These are phyloP conservation scores for Vicia villosa DNA, from an alignment of 306 rosid species.

Conservation along the genomic window DNA sequence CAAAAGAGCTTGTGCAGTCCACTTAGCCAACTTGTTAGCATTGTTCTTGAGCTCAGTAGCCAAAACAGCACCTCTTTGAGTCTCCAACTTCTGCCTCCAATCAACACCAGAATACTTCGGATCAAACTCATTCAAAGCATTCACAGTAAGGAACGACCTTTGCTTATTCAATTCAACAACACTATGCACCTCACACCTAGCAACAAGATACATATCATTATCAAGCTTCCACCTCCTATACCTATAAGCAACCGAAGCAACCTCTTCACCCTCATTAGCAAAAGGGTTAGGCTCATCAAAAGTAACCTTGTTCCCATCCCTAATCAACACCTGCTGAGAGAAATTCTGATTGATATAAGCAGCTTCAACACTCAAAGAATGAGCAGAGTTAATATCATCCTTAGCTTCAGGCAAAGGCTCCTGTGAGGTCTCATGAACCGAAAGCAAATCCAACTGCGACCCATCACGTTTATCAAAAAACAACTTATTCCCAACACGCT, in stretches of 20 bases:
- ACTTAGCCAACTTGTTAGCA: constrained; percentile 88
- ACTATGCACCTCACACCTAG: constrained; percentile 92
- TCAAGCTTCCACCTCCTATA: constrained; percentile 95
- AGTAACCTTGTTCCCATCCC: constrained; percentile 77
- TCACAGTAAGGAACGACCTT: constrained; percentile 84
- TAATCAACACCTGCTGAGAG: constrained; percentile 80
- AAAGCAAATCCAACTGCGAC: constrained; percentile 84
- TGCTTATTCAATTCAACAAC: constrained; percentile 85
- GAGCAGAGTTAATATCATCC: constrained; percentile 91
- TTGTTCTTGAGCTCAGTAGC: constrained; percentile 97
- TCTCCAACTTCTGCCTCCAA: constrained; percentile 98
- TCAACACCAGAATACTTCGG: constrained; percentile 87
- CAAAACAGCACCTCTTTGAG: constrained; percentile 95
- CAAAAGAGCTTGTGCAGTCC: constrained; percentile 92
- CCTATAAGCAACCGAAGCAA: constrained; percentile 82
- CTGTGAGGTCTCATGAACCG: constrained; percentile 94
- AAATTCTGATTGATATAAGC: constrained; percentile 90
- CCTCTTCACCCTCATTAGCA: constrained; percentile 94
- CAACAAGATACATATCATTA: constrained; percentile 77
- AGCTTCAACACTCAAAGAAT: constrained; percentile 79
- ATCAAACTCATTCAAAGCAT: constrained; percentile 90
- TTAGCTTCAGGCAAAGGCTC: constrained; percentile 92
- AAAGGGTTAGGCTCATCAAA: constrained; percentile 90
- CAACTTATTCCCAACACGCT: constrained; percentile 86
- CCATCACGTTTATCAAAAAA: constrained; percentile 93